Percentiles rank a stretch among this genome's conserved stretches.
phyloP scores from a whole-genome alignment of 2,329 filamentous ascomycete genomes.

The Ophiostoma piceae region DNA sequence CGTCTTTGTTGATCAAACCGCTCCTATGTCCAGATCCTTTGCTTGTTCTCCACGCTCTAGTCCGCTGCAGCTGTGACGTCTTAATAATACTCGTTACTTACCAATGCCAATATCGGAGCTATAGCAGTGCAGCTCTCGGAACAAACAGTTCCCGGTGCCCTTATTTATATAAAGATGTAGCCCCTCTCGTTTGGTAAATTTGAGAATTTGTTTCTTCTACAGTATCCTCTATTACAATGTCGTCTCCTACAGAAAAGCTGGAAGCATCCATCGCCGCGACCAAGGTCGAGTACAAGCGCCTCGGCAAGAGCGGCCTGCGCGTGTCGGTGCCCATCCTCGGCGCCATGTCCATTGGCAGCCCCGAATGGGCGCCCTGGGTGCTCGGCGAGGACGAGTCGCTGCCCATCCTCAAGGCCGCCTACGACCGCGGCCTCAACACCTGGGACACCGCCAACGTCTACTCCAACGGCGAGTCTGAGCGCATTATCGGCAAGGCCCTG shows the following conservation, averaged over 20 bases:
- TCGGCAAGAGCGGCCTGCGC: constrained; percentile 51
- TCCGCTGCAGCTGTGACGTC: background rate
- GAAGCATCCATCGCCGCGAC: constrained; percentile 16
- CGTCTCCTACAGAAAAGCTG: constrained; percentile 10
- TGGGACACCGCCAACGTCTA: constrained; percentile 52
- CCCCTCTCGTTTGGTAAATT: background rate
- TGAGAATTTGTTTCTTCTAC: background rate
- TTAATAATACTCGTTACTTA: background rate
- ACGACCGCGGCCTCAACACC: constrained; percentile 56
- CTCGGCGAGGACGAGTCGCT: constrained; percentile 41
- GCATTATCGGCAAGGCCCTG: constrained; percentile 53
- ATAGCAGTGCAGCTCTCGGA: background rate
- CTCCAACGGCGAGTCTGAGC: constrained; percentile 51
- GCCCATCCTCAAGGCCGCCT: constrained; percentile 56
- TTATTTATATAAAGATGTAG: background rate
- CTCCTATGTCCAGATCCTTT: background rate
- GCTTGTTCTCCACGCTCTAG: background rate
- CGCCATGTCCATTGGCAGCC: constrained; percentile 47
- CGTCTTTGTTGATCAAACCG: constrained; percentile 13
- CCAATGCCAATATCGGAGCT: background rate
- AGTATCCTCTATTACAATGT: constrained; percentile 6
- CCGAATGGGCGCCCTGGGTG: constrained; percentile 46
- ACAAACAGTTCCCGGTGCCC: background rate
- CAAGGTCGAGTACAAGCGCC: constrained; percentile 26
- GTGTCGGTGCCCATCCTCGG: constrained; percentile 52